Evolutionary conservation across 2,329 filamentous ascomycete species (phyloP).

Genomic region (Sphaerulina vaccinii): DNA sequence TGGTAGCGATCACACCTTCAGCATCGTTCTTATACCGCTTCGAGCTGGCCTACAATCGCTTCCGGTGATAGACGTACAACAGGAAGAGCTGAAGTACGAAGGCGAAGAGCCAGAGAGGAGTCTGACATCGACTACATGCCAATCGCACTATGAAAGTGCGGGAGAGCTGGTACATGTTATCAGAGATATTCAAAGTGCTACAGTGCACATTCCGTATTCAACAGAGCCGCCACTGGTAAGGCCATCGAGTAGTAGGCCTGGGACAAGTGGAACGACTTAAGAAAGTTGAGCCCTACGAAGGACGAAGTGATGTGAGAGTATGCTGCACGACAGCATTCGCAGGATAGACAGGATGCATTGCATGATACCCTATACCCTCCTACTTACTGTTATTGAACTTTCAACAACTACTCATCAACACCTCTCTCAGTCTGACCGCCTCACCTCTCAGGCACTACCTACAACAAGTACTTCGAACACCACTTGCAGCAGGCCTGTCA

Average conservation of each 20-base stretch:
- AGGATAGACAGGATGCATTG: conserved; percentile 12
- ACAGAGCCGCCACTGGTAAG: not conserved
- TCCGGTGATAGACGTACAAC: conserved; percentile 73
- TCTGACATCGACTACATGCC: conserved; percentile 54
- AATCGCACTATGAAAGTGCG: conserved; percentile 77
- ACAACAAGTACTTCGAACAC: not conserved
- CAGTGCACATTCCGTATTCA: conserved; percentile 21
- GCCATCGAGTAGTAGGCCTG: conserved; percentile 18
- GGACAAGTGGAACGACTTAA: conserved; percentile 11
- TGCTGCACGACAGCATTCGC: not conserved
- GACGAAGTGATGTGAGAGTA: not conserved
- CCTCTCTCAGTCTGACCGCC: not conserved
- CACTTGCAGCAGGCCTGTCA: too few species aligned
- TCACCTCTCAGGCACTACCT: not conserved
- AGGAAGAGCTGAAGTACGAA: conserved; percentile 49
- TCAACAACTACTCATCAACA: too few species aligned
- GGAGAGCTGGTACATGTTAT: conserved; percentile 72
- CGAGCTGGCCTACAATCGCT: conserved; percentile 74
- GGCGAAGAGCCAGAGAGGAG: conserved; percentile 22
- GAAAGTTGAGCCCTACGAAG: not conserved
- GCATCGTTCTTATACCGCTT: conserved; percentile 76
- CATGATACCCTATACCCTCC: conserved; percentile 7
- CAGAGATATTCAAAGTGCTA: conserved; percentile 19
- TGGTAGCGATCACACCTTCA: conserved; percentile 49
- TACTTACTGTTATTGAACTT: too few species aligned